A percentile compares a stretch with the other conserved stretches of the same genome.
These are phyloP conservation scores for Paradendryphiella salina DNA, from an alignment of 2,329 filamentous ascomycete species.

Conservation along the genomic window DNA sequence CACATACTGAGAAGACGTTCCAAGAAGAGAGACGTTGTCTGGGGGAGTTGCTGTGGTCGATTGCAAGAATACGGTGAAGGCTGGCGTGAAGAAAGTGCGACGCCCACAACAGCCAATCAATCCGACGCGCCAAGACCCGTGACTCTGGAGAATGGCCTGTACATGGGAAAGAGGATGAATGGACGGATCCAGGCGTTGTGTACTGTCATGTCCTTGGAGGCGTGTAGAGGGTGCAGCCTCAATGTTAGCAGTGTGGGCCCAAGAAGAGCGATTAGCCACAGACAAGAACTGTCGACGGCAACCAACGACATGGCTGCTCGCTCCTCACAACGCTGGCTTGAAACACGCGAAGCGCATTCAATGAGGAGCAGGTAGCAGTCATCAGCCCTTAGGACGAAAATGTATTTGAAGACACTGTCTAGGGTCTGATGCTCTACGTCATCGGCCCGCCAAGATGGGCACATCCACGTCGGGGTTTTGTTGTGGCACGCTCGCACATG, in stretches of 20 bases:
- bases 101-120: constrained; percentile 14
- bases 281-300: not conserved
- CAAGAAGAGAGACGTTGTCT: constrained; percentile 1
- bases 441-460: constrained; percentile 10
- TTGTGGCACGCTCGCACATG: not conserved
- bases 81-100: constrained; percentile 15
- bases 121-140: constrained; percentile 15
- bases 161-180: not conserved
- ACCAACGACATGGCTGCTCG: not conserved
- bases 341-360: not conserved
- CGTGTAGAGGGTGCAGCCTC: not conserved
- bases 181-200: not conserved
- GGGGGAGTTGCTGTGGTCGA: not conserved
- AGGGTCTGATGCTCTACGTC: constrained; percentile 3
- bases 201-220: not conserved
- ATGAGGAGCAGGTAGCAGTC: not conserved
- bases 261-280: not conserved
- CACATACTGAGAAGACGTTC: constrained; percentile 16
- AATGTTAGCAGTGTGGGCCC: constrained; percentile 1
- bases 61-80: constrained; percentile 12
- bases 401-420: no score
- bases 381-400: not conserved
- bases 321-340: no score
- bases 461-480: not conserved
- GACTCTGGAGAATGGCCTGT: not conserved